Conservation (phyloP, 2,329 filamentous ascomycete genomes). For the Stachybotrys chlorohalonatus region DNA sequence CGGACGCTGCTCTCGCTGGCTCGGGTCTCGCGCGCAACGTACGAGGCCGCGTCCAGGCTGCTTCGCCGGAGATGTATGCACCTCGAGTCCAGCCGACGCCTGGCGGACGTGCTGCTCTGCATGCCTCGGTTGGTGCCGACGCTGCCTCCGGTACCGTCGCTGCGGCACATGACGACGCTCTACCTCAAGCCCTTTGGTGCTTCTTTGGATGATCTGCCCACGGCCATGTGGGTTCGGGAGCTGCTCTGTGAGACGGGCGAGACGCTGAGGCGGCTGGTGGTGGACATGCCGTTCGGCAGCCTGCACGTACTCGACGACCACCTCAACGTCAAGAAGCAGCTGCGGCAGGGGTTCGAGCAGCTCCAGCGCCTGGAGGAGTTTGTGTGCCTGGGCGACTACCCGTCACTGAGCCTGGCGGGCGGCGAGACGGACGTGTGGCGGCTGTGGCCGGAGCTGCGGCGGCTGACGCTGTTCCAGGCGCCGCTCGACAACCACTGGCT, state of each 20-base stretch:
- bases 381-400: constrained; percentile 35
- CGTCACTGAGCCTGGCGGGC: constrained; percentile 25
- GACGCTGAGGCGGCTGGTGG: constrained; percentile 33
- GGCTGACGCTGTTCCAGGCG: constrained; percentile 32
- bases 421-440: constrained; percentile 30
- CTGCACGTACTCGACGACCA: constrained; percentile 33
- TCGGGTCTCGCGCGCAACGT: constrained; percentile 31
- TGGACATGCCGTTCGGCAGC: constrained; percentile 37
- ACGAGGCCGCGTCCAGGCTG: constrained; percentile 27
- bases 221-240: constrained; percentile 28
- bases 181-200: constrained; percentile 29
- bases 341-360: constrained; percentile 34
- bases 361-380: constrained; percentile 37
- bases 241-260: constrained; percentile 30
- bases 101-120: constrained; percentile 22
- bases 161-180: constrained; percentile 27
- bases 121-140: constrained; percentile 21
- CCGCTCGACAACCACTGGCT: constrained; percentile 26
- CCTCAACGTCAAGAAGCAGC: constrained; percentile 25
- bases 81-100: constrained; percentile 28
- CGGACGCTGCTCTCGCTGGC: constrained; percentile 35
- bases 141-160: constrained; percentile 16
- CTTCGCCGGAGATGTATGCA: constrained; percentile 36
- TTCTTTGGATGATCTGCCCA: constrained; percentile 28
- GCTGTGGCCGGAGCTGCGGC: constrained; percentile 30